Evolutionary conservation across 2,329 filamentous ascomycete genomes (phyloP).

Genomic region (Cladosporium sp.): DNA sequence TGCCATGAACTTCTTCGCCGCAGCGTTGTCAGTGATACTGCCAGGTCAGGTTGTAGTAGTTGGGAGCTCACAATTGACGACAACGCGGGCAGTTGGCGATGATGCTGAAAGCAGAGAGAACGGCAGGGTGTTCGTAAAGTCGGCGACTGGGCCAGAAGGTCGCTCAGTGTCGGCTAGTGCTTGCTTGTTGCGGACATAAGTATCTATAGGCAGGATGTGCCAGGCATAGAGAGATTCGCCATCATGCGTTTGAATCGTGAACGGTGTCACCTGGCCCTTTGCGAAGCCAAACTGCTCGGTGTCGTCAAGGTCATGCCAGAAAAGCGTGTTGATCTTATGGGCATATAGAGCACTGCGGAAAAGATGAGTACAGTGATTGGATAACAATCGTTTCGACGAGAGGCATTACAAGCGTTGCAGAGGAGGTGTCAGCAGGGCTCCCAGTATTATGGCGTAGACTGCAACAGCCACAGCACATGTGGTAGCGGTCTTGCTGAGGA

Average conservation of each 20-base stretch:
- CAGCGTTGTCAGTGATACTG: not conserved
- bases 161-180: constrained; percentile 49
- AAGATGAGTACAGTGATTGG: not conserved
- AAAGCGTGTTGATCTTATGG: constrained; percentile 68
- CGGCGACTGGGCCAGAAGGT: constrained; percentile 41
- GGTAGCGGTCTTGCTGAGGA: constrained; percentile 2
- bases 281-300: constrained; percentile 84
- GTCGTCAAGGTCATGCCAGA: constrained; percentile 69
- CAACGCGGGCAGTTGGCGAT: constrained; percentile 45
- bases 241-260: constrained; percentile 70
- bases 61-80: constrained; percentile 50
- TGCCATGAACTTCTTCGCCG: constrained; percentile 47
- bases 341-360: constrained; percentile 69
- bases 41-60: not conserved
- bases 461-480: constrained; percentile 19
- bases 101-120: constrained; percentile 49
- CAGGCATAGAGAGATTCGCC: constrained; percentile 78
- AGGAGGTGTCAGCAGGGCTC: constrained; percentile 54
- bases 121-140: constrained; percentile 46
- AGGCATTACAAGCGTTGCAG: constrained; percentile 74
- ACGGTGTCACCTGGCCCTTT: constrained; percentile 83
- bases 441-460: constrained; percentile 26
- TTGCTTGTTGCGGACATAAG: constrained; percentile 69
- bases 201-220: constrained; percentile 78
- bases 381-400: constrained; percentile 5